Percentiles rank a stretch among this genome's conserved stretches.
Conservation (phyloP, 2,329 filamentous ascomycete species). For the Mycosphaerella arachidis region DNA sequence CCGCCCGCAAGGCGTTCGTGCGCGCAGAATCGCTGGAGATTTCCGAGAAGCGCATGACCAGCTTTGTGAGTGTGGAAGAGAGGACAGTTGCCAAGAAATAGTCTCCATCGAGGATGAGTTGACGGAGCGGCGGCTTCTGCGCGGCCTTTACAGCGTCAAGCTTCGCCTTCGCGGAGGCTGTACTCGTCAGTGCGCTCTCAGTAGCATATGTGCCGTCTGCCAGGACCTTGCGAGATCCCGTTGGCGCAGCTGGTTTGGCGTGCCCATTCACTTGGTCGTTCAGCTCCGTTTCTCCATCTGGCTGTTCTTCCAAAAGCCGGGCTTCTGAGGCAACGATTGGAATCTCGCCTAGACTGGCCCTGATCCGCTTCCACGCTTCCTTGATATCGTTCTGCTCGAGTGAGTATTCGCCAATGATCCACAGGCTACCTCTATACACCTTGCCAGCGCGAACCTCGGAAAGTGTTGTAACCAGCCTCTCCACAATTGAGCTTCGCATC, state of each 20-base stretch:
- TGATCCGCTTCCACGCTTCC: constrained; percentile 94
- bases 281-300: constrained; percentile 58
- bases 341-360: constrained; percentile 90
- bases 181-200: constrained; percentile 90
- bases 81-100: constrained; percentile 94
- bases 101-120: constrained; percentile 93
- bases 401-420: constrained; percentile 97
- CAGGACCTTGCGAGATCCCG: constrained; percentile 83
- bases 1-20: constrained; percentile 88
- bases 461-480: constrained; percentile 81
- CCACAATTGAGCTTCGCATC: constrained; percentile 79
- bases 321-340: constrained; percentile 95
- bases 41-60: constrained; percentile 95
- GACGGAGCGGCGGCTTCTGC: constrained; percentile 88
- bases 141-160: constrained; percentile 95
- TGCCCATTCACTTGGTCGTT: constrained; percentile 74
- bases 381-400: constrained; percentile 89
- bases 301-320: constrained; percentile 77
- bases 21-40: constrained; percentile 80
- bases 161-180: constrained; percentile 82
- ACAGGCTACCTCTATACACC: constrained; percentile 92
- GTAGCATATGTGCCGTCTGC: constrained; percentile 97
- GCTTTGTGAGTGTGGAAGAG: constrained; percentile 92
- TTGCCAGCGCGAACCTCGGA: constrained; percentile 93
- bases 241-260: constrained; percentile 68